Conservation (phyloP, 2,329 filamentous ascomycete species). For the Colletotrichum tropicicola region DNA sequence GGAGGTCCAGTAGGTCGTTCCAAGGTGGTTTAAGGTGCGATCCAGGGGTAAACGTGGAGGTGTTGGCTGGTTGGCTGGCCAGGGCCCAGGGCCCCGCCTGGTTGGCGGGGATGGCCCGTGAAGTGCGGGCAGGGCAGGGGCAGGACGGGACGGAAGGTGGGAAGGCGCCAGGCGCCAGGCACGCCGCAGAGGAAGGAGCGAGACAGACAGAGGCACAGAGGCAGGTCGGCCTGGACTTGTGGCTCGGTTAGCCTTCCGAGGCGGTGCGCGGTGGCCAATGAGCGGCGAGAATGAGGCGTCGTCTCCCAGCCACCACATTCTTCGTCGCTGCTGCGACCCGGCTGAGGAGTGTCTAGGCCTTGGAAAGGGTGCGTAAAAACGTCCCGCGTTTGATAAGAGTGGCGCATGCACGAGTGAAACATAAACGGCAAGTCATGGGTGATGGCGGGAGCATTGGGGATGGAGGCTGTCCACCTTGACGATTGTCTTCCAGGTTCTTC, state of each 20-base stretch:
- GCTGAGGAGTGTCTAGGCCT: not conserved
- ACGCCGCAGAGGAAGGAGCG: no score
- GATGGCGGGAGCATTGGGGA: not conserved
- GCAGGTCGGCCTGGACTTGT: not conserved
- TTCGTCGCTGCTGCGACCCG: not conserved
- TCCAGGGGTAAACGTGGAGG: not conserved
- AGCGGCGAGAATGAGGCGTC: not conserved
- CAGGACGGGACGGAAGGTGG: no score
- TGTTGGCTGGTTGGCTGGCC: slow-evolving; percentile 11
- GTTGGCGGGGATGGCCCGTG: not conserved
- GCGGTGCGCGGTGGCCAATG: slow-evolving; percentile 2
- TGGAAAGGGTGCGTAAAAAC: not conserved
- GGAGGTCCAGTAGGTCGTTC: slow-evolving; percentile 16
- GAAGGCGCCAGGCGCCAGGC: no score
- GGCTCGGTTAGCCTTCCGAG: not conserved
- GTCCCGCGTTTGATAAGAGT: not conserved
- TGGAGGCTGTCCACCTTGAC: no score
- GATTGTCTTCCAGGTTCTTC: no score
- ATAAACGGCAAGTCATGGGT: not conserved
- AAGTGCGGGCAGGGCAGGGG: not conserved
- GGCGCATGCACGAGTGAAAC: not conserved
- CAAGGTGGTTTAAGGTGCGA: slow-evolving; percentile 2
- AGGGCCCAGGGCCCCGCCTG: not conserved
- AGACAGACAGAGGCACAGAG: not conserved
- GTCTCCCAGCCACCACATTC: slow-evolving; percentile 12